Percentiles rank a stretch among this genome's conserved stretches.
phyloP scores from a whole-genome alignment of 192 early-diverging fungal genomes.

The Coemansia sp. region DNA sequence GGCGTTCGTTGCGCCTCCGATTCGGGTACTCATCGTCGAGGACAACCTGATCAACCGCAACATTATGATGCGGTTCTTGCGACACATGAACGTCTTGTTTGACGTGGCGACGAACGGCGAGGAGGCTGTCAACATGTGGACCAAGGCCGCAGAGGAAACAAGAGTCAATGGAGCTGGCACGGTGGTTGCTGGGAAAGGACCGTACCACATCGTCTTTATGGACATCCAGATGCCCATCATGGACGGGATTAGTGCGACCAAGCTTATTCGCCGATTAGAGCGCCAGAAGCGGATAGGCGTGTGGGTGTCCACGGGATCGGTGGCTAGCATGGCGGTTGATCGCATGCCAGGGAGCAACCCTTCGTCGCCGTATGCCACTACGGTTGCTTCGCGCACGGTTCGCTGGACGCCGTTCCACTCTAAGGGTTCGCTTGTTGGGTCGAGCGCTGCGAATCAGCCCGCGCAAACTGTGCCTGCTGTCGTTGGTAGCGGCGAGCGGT shows the following conservation, averaged over 20 bases:
- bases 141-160: conserved; percentile 38
- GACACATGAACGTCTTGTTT: conserved; percentile 69
- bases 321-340: conserved; percentile 80
- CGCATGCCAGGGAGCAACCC: conserved; percentile 56
- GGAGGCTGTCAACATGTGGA: conserved; percentile 84
- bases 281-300: conserved; percentile 51
- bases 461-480: not conserved
- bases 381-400: conserved; percentile 2
- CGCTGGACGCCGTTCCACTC: conserved; percentile 22
- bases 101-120: conserved; percentile 80
- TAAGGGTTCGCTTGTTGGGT: not conserved
- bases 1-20: conserved; percentile 29
- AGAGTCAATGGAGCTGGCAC: not conserved
- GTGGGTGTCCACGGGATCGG: conserved; percentile 55
- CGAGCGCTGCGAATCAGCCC: not conserved
- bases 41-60: conserved; percentile 78
- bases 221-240: conserved; percentile 91
- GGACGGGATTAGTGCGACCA: conserved; percentile 85
- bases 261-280: conserved; percentile 75
- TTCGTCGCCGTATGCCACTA: not conserved
- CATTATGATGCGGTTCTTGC: conserved; percentile 74
- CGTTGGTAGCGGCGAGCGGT: not conserved
- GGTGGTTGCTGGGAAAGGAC: conserved; percentile 41
- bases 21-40: conserved; percentile 83
- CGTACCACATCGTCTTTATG: conserved; percentile 76